Evolutionary conservation across 2,329 filamentous ascomycete species (phyloP), one percentile per base, ranked within the genome.

Genomic region (Aspergillus novoparasiticus): DNA sequence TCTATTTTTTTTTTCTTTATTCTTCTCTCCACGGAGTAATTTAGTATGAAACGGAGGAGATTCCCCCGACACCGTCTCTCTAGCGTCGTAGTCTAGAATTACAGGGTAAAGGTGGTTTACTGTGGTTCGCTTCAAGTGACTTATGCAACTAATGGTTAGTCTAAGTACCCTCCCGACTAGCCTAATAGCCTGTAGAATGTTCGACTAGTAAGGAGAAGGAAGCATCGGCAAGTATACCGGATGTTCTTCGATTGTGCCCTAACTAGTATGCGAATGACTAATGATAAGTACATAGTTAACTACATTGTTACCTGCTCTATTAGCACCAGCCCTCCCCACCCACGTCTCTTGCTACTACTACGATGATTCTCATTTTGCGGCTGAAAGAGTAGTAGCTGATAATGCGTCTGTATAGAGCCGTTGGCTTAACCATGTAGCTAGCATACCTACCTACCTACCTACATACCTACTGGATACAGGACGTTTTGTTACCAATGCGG

Each of bases 401-500:
- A 5, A 21, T 46, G 43, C 23, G 21, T 12, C 9, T 26, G 11
- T 48, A 28, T 26, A 26, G 21, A 48, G 12, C n/a, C 9, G 21
- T 6, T 26, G 45, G 11, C 14, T 5, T 48, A 5, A 26, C 45
- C 45, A 14, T 28, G 21, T 46, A 26, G n/a, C 23, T 23, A 23
- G 11, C 45, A 46, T 46, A 12, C 11, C 11, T 26, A 12, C 14
- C 21, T 26, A 11, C n/a, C 3, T 46, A 46, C 12, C 11, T 23
- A 23, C 19, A 21, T 43, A 4, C 10, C 32, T 28, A 28, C 26
- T 10, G 32, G 32, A 12, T 36, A 36, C 34, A 16, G 34, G 14
- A 21, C 21, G 6, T 36, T 36, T 39, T 39, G 36, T 48, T 23
- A 19, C 28, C 19, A 57, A 58, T 60, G 64, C 64, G 64, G 64